phyloP scores from a whole-genome alignment of 192 early-diverging fungal species.

The Coemansia sp. region DNA sequence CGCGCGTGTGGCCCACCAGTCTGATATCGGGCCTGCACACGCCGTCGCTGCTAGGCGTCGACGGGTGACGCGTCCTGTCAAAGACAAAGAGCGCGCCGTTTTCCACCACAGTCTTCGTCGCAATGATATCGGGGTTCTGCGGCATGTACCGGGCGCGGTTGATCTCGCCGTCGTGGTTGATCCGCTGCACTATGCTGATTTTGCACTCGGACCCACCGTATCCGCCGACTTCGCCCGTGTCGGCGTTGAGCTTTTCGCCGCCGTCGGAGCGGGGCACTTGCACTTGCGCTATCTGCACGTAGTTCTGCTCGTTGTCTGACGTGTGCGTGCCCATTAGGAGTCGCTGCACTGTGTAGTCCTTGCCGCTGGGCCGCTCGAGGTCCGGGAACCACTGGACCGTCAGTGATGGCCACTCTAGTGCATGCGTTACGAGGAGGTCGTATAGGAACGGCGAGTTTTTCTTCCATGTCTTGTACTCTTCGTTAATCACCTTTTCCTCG shows the following conservation, averaged over 20 bases:
- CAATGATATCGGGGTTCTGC: constrained; percentile 92
- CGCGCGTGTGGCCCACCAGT: constrained; percentile 83
- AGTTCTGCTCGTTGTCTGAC: constrained; percentile 93
- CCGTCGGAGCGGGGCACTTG: constrained; percentile 76
- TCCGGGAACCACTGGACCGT: constrained; percentile 98
- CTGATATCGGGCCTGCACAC: constrained; percentile 84
- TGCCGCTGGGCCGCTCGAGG: constrained; percentile 85
- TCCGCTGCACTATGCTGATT: constrained; percentile 85
- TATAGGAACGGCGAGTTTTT: constrained; percentile 99
- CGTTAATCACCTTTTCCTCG: constrained; percentile 80
- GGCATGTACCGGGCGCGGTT: constrained; percentile 99
- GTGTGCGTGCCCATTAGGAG: constrained; percentile 95
- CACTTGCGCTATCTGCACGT: constrained; percentile 92
- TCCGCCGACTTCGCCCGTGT: constrained; percentile 74
- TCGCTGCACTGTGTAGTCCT: constrained; percentile 87
- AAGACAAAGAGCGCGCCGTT: constrained; percentile 94
- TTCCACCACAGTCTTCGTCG: constrained; percentile 79
- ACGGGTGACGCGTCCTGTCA: constrained; percentile 88
- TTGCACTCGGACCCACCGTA: constrained; percentile 81
- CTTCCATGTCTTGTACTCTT: constrained; percentile 99
- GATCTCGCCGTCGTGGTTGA: constrained; percentile 96
- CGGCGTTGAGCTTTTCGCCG: constrained; percentile 66
- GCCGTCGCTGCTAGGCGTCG: constrained; percentile 69
- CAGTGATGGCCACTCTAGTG: constrained; percentile 97
- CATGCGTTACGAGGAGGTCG: constrained; percentile 95